Evolutionary conservation across 2,329 filamentous ascomycete species (phyloP).

Genomic region (Fusarium continuum): DNA sequence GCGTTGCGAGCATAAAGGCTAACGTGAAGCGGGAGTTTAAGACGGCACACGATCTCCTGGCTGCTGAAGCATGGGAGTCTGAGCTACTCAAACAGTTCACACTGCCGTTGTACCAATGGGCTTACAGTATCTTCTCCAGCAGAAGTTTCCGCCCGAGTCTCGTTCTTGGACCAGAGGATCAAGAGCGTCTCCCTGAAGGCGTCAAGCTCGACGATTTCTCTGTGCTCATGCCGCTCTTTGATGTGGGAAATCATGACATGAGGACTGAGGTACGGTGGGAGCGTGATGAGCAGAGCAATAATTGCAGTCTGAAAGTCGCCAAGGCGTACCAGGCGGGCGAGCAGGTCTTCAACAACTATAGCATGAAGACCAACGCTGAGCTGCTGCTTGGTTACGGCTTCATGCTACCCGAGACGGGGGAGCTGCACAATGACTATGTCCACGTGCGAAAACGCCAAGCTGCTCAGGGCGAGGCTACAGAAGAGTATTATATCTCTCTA

Average conservation of each 20-base stretch:
- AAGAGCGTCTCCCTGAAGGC: slow-evolving; percentile 43
- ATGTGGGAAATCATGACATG: slow-evolving; percentile 76
- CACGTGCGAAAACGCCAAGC: slow-evolving; percentile 60
- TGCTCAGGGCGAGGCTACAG: slow-evolving; percentile 33
- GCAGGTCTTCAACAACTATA: slow-evolving; percentile 77
- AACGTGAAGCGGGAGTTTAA: slow-evolving; percentile 59
- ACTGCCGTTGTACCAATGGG: slow-evolving; percentile 68
- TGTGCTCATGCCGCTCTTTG: slow-evolving; percentile 74
- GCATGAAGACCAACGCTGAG: slow-evolving; percentile 77
- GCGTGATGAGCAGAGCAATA: slow-evolving; percentile 50
- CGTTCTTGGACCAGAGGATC: slow-evolving; percentile 55
- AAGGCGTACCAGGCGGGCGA: slow-evolving; percentile 59
- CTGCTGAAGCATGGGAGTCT: slow-evolving; percentile 34
- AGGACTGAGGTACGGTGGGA: slow-evolving; percentile 68
- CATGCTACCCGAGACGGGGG: slow-evolving; percentile 57
- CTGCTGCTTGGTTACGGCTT: slow-evolving; percentile 72
- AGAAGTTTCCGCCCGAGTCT: slow-evolving; percentile 71
- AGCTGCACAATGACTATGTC: slow-evolving; percentile 67
- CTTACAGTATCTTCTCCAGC: slow-evolving; percentile 71
- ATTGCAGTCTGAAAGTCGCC: slow-evolving; percentile 56
- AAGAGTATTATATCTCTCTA: slow-evolving; percentile 63
- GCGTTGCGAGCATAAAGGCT: slow-evolving; percentile 57
- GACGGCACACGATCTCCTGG: slow-evolving; percentile 52
- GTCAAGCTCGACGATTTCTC: slow-evolving; percentile 67
- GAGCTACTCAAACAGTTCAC: slow-evolving; percentile 51